Evolutionary conservation across 176 grass and related monocot species (phyloP).

Genomic region (Phoenix dactylifera): DNA sequence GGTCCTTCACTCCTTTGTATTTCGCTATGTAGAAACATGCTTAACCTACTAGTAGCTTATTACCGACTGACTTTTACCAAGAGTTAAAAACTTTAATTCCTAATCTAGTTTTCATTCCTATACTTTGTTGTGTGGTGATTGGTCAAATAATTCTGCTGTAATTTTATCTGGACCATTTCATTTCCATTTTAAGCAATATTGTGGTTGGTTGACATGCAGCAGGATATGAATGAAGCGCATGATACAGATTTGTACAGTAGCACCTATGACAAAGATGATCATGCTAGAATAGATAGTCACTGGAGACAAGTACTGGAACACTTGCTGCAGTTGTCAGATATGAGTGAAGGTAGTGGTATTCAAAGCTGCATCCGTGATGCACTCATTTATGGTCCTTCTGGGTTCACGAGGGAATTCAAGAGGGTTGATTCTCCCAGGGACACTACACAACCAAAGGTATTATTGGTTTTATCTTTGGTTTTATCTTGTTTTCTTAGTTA

Average conservation of each 20-base stretch:
- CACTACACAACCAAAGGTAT: slow-evolving; percentile 14
- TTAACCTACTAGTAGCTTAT: too few species aligned
- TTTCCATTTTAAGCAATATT: neutral
- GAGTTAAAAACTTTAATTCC: too few species aligned
- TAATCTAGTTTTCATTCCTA: too few species aligned
- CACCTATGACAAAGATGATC: slow-evolving; percentile 20
- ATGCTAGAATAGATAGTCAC: slow-evolving; percentile 26
- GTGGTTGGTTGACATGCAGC: slow-evolving; percentile 14
- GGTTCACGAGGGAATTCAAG: neutral
- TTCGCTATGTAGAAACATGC: too few species aligned
- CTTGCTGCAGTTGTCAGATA: slow-evolving; percentile 37
- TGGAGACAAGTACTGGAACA: slow-evolving; percentile 49
- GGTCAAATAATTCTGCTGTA: too few species aligned
- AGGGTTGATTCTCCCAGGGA: neutral
- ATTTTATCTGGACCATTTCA: neutral
- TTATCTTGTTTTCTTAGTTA: neutral
- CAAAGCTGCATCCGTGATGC: slow-evolving; percentile 47
- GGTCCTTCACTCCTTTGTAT: too few species aligned
- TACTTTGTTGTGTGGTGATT: too few species aligned
- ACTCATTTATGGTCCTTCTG: slow-evolving; percentile 17
- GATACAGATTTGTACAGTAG: slow-evolving; percentile 16
- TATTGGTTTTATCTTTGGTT: neutral
- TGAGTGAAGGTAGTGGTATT: slow-evolving; percentile 49
- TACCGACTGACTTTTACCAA: too few species aligned
- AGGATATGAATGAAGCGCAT: slow-evolving; percentile 6